Conservation (phyloP, 148 eudicot species). For the Dysphania ambrosioides region DNA sequence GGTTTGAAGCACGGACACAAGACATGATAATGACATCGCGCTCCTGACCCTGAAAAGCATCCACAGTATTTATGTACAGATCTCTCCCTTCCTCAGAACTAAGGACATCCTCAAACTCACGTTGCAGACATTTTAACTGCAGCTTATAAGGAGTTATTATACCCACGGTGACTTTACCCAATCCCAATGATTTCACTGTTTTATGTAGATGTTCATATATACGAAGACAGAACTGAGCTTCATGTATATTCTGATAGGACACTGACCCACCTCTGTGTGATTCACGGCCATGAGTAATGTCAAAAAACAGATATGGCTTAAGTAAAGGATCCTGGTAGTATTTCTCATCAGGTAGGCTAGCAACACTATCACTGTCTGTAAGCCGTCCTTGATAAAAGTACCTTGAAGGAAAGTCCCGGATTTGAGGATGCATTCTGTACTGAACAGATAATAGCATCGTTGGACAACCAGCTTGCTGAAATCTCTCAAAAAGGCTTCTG, state of each 20-base stretch:
- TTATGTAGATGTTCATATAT: slow-evolving; percentile 93
- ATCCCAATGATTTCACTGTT: slow-evolving; percentile 56
- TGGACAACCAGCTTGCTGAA: slow-evolving; percentile 98
- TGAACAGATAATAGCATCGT: slow-evolving; percentile 93
- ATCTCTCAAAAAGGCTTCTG: slow-evolving; percentile 97
- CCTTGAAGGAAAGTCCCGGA: slow-evolving; percentile 93
- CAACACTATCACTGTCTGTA: slow-evolving; percentile 87
- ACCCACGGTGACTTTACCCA: slow-evolving; percentile 77
- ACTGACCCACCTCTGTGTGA: slow-evolving; percentile 95
- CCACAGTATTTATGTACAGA: slow-evolving; percentile 88
- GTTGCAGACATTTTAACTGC: slow-evolving; percentile 92
- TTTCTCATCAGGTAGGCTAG: slow-evolving; percentile 65
- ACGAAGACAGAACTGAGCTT: slow-evolving; percentile 91
- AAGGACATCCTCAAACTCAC: slow-evolving; percentile 83
- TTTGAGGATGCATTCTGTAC: slow-evolving; percentile 97
- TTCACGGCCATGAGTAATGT: slow-evolving; percentile 88
- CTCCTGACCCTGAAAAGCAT: slow-evolving; percentile 99
- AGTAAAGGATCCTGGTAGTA: slow-evolving; percentile 79
- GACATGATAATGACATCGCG: slow-evolving; percentile 99
- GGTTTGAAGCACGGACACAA: slow-evolving; percentile 93
- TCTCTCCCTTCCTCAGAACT: slow-evolving; percentile 89
- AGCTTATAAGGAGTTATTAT: slow-evolving; percentile 95
- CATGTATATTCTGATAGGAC: slow-evolving; percentile 82
- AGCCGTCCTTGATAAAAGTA: slow-evolving; percentile 95
- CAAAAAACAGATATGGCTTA: slow-evolving; percentile 78